Conservation (phyloP, 805 yeast genomes). For the Grigorovia transvaalensis region DNA sequence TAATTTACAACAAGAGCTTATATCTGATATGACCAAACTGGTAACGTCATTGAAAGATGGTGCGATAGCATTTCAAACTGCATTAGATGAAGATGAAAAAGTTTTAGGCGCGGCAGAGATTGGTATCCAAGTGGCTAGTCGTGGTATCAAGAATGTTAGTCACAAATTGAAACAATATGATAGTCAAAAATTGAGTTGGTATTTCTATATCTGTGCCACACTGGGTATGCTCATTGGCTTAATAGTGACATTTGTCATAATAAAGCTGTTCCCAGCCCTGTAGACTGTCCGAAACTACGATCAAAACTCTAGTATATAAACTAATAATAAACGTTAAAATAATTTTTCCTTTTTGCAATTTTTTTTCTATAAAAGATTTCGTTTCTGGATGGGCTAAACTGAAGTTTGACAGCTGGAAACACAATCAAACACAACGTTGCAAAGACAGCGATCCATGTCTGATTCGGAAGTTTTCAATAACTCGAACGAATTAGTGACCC, state of each 20-base stretch:
- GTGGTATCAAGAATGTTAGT: slow-evolving; percentile 25
- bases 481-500: neutral
- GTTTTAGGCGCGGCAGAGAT: slow-evolving; percentile 34
- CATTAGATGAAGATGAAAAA: slow-evolving; percentile 31
- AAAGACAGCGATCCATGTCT: too few relatives aligned
- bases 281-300: too few relatives aligned
- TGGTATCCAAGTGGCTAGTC: slow-evolving; percentile 32
- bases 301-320: neutral
- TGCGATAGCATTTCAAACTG: slow-evolving; percentile 33
- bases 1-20: slow-evolving; percentile 28
- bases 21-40: slow-evolving; percentile 32
- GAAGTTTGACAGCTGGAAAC: too few relatives aligned
- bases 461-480: neutral
- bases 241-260: slow-evolving; percentile 28
- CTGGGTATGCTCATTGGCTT: slow-evolving; percentile 24
- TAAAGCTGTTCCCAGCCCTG: slow-evolving; percentile 32
- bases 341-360: too few relatives aligned
- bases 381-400: too few relatives aligned
- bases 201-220: slow-evolving; percentile 21
- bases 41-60: slow-evolving; percentile 31
- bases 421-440: too few relatives aligned
- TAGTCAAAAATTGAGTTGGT: slow-evolving; percentile 22
- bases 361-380: too few relatives aligned
- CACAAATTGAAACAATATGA: slow-evolving; percentile 26
- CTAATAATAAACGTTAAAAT: too few relatives aligned